A percentile compares a stretch with the other conserved stretches of the same genome.
These are phyloP conservation scores for Coemansia sp. DNA, from an alignment of 192 early-diverging fungal genomes.

Conservation along the genomic window DNA sequence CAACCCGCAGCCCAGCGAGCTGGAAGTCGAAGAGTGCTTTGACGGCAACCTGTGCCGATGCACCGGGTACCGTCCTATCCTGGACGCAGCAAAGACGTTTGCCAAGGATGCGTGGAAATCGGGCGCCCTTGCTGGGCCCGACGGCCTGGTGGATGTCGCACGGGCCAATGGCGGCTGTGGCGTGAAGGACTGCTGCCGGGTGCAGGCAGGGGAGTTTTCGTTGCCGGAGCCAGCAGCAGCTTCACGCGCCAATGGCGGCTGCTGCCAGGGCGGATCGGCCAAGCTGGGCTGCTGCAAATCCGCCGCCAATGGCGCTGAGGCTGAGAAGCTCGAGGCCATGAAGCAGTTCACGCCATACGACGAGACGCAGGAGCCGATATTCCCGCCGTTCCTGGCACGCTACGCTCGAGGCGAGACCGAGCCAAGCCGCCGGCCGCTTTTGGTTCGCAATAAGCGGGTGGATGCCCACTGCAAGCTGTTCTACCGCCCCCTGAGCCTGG, in stretches of 20 bases:
- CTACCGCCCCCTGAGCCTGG: constrained; percentile 57
- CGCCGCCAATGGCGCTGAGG: constrained; percentile 22
- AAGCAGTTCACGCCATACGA: constrained; percentile 61
- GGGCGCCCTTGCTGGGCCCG: constrained; percentile 11
- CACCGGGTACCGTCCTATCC: constrained; percentile 85
- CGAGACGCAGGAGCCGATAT: constrained; percentile 63
- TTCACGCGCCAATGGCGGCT: constrained; percentile 10
- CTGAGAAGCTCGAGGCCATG: constrained; percentile 33
- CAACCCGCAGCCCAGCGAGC: constrained; percentile 62
- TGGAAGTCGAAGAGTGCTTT: constrained; percentile 80
- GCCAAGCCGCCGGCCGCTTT: constrained; percentile 19
- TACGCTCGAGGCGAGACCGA: constrained; percentile 45
- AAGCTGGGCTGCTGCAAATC: not conserved
- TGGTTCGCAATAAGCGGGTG: constrained; percentile 12
- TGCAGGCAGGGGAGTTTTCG: constrained; percentile 24
- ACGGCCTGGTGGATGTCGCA: constrained; percentile 14
- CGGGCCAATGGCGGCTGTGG: constrained; percentile 36
- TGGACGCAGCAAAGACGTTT: constrained; percentile 78
- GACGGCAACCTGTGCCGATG: constrained; percentile 91
- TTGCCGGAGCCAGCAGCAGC: constrained; percentile 15
- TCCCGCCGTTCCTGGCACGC: constrained; percentile 64
- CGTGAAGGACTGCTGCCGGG: constrained; percentile 52
- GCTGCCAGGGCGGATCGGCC: constrained; percentile 10
- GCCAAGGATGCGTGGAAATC: constrained; percentile 48
- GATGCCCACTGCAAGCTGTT: constrained; percentile 33